Percentiles rank a stretch among this genome's conserved stretches.
Conservation (phyloP, 176 grass and related monocot species). For the Saccharum spontaneum region DNA sequence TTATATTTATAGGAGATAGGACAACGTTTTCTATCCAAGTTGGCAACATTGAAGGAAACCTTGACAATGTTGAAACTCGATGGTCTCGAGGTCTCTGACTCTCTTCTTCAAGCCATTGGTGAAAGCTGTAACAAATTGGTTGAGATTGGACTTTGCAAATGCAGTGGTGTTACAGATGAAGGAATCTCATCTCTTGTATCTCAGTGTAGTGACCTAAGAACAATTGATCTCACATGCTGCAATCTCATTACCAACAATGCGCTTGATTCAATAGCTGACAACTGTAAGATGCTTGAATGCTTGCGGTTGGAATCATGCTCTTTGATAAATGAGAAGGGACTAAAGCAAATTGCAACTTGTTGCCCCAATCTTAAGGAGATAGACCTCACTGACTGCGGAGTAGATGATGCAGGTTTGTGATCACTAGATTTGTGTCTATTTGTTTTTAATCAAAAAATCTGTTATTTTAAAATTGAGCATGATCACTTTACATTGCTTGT, state of each 20-base stretch:
- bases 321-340: slow-evolving; percentile 82
- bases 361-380: slow-evolving; percentile 85
- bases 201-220: slow-evolving; percentile 56
- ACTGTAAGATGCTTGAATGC: slow-evolving; percentile 73
- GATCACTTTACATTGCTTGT: slow-evolving; percentile 7
- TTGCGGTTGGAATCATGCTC: slow-evolving; percentile 78
- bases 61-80: slow-evolving; percentile 83
- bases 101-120: slow-evolving; percentile 61
- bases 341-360: slow-evolving; percentile 52
- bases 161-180: slow-evolving; percentile 72
- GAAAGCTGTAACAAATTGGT: slow-evolving; percentile 68
- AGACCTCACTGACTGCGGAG: slow-evolving; percentile 90
- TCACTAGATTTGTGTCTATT: slow-evolving; percentile 1
- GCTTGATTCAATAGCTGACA: slow-evolving; percentile 74
- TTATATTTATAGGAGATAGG: slow-evolving; percentile 61
- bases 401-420: slow-evolving; percentile 70
- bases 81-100: slow-evolving; percentile 62
- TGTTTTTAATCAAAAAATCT: background rate
- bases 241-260: slow-evolving; percentile 54
- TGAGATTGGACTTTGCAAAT: slow-evolving; percentile 94
- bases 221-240: slow-evolving; percentile 89
- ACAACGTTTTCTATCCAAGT: slow-evolving; percentile 65
- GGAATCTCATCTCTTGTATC: slow-evolving; percentile 75
- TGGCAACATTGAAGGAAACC: slow-evolving; percentile 59
- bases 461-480: slow-evolving; percentile 7